Evolutionary conservation across 2,329 filamentous ascomycete species (phyloP).

Genomic region (Zymoseptoria brevis): DNA sequence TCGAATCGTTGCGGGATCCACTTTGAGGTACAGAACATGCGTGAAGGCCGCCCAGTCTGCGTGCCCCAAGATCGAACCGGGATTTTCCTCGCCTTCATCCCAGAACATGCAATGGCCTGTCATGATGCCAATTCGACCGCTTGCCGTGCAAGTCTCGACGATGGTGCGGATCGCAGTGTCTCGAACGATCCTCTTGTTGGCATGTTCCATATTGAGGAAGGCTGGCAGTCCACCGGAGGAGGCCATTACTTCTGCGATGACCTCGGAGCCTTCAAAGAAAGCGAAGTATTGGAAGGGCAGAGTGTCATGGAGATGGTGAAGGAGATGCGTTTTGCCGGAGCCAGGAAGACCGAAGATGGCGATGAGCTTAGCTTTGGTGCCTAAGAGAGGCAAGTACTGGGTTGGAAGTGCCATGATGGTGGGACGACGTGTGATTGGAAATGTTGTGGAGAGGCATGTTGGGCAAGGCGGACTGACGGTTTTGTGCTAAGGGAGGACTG

Average conservation of each 20-base stretch:
- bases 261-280: slow-evolving; percentile 48
- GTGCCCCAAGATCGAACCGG: slow-evolving; percentile 34
- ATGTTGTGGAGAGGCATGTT: not conserved
- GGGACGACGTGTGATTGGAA: not conserved
- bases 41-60: slow-evolving; percentile 44
- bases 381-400: not conserved
- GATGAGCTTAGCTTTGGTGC: slow-evolving; percentile 32
- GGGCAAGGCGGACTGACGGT: not conserved
- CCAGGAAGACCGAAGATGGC: slow-evolving; percentile 50
- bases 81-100: slow-evolving; percentile 26
- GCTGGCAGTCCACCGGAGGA: slow-evolving; percentile 39
- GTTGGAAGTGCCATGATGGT: not conserved
- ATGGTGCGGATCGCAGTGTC: slow-evolving; percentile 42
- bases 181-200: slow-evolving; percentile 36
- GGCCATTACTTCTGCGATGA: slow-evolving; percentile 35
- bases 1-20: slow-evolving; percentile 32
- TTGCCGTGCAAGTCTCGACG: slow-evolving; percentile 28
- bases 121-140: slow-evolving; percentile 40
- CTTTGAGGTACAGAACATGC: slow-evolving; percentile 52
- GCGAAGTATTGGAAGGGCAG: slow-evolving; percentile 32
- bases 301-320: slow-evolving; percentile 33
- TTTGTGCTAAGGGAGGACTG: not conserved
- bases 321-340: slow-evolving; percentile 45
- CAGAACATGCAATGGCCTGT: slow-evolving; percentile 52
- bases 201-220: slow-evolving; percentile 38